phyloP scores from a whole-genome alignment of 208 protist species.

The Trypanosomatidae sp. region DNA sequence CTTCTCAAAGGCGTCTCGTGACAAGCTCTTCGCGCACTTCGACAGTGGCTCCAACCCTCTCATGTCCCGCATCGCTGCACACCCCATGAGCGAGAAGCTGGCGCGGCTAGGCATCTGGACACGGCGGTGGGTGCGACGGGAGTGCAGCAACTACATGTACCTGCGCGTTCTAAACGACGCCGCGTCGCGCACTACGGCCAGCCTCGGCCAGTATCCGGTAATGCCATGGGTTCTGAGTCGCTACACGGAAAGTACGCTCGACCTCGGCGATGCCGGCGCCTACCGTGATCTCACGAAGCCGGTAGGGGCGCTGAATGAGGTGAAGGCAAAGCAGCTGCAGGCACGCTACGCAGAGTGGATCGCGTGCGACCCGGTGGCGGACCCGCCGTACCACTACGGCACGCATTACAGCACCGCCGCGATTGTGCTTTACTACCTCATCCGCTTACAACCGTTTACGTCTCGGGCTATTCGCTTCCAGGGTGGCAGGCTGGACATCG shows the following conservation, averaged over 20 bases:
- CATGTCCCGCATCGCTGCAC: slow-evolving; percentile 31
- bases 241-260: slow-evolving; percentile 68
- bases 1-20: slow-evolving; percentile 47
- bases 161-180: slow-evolving; percentile 89
- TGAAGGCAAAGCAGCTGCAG: slow-evolving; percentile 62
- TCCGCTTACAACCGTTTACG: slow-evolving; percentile 97
- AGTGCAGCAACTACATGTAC: slow-evolving; percentile 92
- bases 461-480: slow-evolving; percentile 74
- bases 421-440: slow-evolving; percentile 95
- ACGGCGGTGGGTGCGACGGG: slow-evolving; percentile 73
- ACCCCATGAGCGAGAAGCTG: slow-evolving; percentile 44
- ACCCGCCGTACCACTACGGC: slow-evolving; percentile 96
- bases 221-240: slow-evolving; percentile 93
- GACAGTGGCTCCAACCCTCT: slow-evolving; percentile 28
- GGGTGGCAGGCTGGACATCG: slow-evolving; percentile 88
- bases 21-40: slow-evolving; percentile 34
- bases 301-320: slow-evolving; percentile 92
- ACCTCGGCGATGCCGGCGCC: slow-evolving; percentile 62
- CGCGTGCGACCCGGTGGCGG: slow-evolving; percentile 30
- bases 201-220: slow-evolving; percentile 95
- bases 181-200: slow-evolving; percentile 87
- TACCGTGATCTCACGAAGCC: slow-evolving; percentile 95
- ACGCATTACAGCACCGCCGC: slow-evolving; percentile 97
- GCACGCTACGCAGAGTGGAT: slow-evolving; percentile 82
- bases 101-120: slow-evolving; percentile 32